These are phyloP conservation scores for Corchorus capsularis DNA, from an alignment of 345 rosid species.

Conservation along the genomic window DNA sequence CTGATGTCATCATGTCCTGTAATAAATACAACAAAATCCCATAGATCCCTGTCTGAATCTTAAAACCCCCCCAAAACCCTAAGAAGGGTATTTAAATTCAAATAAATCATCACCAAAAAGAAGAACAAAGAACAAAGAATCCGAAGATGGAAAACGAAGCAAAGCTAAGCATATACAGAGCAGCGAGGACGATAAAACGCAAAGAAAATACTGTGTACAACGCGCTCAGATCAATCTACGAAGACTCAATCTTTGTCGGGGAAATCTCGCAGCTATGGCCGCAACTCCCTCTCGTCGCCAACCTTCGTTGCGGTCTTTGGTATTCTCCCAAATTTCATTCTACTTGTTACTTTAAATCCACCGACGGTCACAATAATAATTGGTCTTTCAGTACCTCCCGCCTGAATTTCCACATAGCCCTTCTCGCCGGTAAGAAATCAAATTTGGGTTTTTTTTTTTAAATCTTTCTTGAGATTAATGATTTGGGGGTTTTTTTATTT, in stretches of 20 bases:
- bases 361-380: conserved; percentile 91
- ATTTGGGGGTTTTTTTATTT: not conserved
- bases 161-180: conserved; percentile 77
- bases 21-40: not conserved
- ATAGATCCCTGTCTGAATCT: not conserved
- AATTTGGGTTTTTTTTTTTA: not conserved
- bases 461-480: not conserved
- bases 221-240: conserved; percentile 75
- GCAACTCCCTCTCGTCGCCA: conserved; percentile 73
- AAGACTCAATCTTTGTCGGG: conserved; percentile 78
- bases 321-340: conserved; percentile 63
- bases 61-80: conserved; percentile 9
- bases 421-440: conserved; percentile 55
- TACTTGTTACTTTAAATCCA: conserved; percentile 95
- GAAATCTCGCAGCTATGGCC: conserved; percentile 92
- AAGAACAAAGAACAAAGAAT: not conserved
- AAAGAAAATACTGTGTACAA: conserved; percentile 74
- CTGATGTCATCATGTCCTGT: too few species aligned
- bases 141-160: conserved; percentile 30
- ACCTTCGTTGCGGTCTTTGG: conserved; percentile 98
- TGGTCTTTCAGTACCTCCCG: conserved; percentile 84
- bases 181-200: conserved; percentile 74
- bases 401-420: conserved; percentile 84
- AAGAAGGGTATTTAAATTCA: not conserved
- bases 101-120: too few species aligned